Evolutionary conservation across 768 basidiomycete genomes (phyloP), one percentile per base, ranked within the genome.

Genomic region (Pleurotus tuber-regium): DNA sequence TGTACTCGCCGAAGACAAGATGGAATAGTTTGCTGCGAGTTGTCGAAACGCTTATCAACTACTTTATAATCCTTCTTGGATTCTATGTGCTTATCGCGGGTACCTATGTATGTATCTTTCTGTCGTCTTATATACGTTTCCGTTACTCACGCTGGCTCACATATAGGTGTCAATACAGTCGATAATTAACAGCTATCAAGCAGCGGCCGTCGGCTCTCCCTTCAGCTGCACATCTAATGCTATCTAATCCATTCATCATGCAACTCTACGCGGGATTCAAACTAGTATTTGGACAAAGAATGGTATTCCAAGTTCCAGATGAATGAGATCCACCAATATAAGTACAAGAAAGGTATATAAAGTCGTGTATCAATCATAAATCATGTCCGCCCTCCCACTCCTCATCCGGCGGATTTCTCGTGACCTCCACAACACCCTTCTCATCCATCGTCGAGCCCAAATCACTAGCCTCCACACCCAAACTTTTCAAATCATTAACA

Each of bases 381-480:
- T 73, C 69, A 54, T 70, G 65, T 1, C 70, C 73, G 2, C 70
- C 71, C 50, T 53, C 57, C 73, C 73, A 76, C 29, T 70, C 65
- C 55, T 75, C 69, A 46, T 76, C 76, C 23, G 75, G 75, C 18
- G 75, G 74, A 60, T 69, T 70, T 31, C 74, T 65, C 33, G 67
- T 72, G 2, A 76, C 75, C 55, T 77, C 72, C 6, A 76, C 75
- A 30, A 72, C 63, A 2, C 76, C 75, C 41, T 62, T 63, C 47
- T 65, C 61, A 51, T 74, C 70, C 72, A 77, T 76, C n/a, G 55
- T 57, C 4, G 75, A 73, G 11, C 75, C 75, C 11, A 68, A 55
- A 61, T 76, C 73, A 54, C 73, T 76, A 9, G 76, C 77, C 47
- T 63, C 63, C 7, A 77, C 69, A 12, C 75, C 76, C 14, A 53